Base-by-base conservation (phyloP, 2,329 filamentous ascomycete genomes). In the Paraconiothyrium brasiliense region DNA sequence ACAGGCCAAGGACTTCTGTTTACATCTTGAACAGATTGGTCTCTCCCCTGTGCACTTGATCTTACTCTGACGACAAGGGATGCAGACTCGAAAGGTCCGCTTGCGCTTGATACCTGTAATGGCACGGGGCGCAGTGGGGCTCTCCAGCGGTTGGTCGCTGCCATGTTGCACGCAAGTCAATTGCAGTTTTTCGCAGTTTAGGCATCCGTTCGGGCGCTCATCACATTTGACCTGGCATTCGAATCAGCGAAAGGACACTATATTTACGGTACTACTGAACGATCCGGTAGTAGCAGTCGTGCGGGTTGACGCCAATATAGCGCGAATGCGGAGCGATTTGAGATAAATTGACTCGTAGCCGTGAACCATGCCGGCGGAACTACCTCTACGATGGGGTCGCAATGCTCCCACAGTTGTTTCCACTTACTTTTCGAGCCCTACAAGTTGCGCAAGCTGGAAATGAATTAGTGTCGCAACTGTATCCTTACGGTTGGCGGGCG, bases 31-130 rank as follows among this genome's bases (percentile, higher is more conserved):
- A 48, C 73, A 75, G 3, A 65, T 69, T 24, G 73, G 73, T 22
- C 73, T 58, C 60, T 74, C 72, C n/a, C 73, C 73, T 16, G 72
- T 72, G 44, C 73, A 75, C 49, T 74, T 75, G 57, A 75, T 71
- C 52, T 75, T 75, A 11, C 70, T 72, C 41, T 74, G 71, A 37
- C 73, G 67, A 56, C 73, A 75, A 4, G 70, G 67, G 14, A 74
- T 67, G 43, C 73, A 75, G 7, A 72, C 74, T 27, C 73, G 66
- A 46, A 74, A 75, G 1, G 73, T 75, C 13, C 73, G 68, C 54
- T 74, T 75, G 20, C 73, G 67, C 63, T 75, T 75, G 58, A 74
- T 73, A 11, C 72, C 70, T 13, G 68, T 67, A 22, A 71, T 59
- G 0, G 69, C 65, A 35, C 73, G 70, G 6, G 66, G 48, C 11